phyloP scores from a whole-genome alignment of 768 basidiomycete species.

The Phanerochaete sordida region DNA sequence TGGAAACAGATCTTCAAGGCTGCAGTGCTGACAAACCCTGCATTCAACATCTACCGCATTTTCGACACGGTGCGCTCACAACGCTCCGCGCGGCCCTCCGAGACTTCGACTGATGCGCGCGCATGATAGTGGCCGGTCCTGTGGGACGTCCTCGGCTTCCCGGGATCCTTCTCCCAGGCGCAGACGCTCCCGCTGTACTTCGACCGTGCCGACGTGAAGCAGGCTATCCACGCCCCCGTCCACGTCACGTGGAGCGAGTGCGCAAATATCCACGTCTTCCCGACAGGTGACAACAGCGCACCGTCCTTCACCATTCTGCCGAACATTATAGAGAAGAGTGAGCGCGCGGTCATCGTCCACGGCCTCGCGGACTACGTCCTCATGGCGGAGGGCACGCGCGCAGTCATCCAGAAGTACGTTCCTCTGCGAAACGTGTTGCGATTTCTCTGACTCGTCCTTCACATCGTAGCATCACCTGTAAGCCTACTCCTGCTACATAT shows the following conservation, averaged over 20 bases:
- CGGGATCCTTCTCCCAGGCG: conserved; percentile 52
- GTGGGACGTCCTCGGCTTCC: conserved; percentile 81
- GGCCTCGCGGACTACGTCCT: conserved; percentile 72
- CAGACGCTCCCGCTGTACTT: conserved; percentile 70
- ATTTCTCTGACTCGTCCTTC: too few species aligned
- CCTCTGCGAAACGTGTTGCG: not conserved
- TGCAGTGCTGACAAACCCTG: conserved; percentile 62
- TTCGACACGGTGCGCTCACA: conserved; percentile 63
- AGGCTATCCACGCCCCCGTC: conserved; percentile 65
- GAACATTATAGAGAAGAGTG: conserved; percentile 72
- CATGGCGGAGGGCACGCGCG: conserved; percentile 59
- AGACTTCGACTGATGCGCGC: conserved; percentile 3
- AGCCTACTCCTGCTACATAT: conserved; percentile 8
- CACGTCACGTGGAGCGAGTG: conserved; percentile 64
- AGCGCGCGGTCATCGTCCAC: conserved; percentile 64
- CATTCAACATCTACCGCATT: conserved; percentile 75
- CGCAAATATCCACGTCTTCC: conserved; percentile 57
- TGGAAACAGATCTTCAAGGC: conserved; percentile 66
- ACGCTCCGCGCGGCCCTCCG: not conserved
- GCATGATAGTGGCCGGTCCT: conserved; percentile 54
- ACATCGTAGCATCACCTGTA: conserved; percentile 51
- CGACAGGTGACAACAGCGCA: conserved; percentile 43
- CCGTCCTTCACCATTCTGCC: conserved; percentile 68
- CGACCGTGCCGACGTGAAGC: conserved; percentile 62
- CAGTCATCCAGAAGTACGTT: conserved; percentile 36